Evolutionary conservation across 2,329 filamentous ascomycete genomes (phyloP).

Genomic region (Escovopsis sp.): DNA sequence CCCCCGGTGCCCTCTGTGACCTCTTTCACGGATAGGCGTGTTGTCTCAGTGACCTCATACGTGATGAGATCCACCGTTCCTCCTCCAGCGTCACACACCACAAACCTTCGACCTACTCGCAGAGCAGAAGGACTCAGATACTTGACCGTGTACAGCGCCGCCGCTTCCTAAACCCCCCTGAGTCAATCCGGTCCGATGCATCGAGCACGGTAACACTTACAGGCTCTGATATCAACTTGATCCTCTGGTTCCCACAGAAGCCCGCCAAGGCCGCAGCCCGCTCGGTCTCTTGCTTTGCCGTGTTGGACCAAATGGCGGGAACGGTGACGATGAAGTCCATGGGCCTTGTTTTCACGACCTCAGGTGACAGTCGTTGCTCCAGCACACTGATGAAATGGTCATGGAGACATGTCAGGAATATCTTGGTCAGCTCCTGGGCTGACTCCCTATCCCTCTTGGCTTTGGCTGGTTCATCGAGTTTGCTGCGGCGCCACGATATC

Average conservation of each 20-base stretch:
- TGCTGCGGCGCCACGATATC: slow-evolving; percentile 10
- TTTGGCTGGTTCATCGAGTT: slow-evolving; percentile 20
- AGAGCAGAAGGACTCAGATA: slow-evolving; percentile 26
- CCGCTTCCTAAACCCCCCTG: slow-evolving; percentile 26
- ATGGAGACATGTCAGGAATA: slow-evolving; percentile 33
- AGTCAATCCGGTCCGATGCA: neutral
- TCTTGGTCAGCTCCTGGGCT: slow-evolving; percentile 20
- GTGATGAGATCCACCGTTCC: slow-evolving; percentile 40
- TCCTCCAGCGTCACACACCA: slow-evolving; percentile 39
- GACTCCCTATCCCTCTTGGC: slow-evolving; percentile 19
- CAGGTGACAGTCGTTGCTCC: slow-evolving; percentile 25
- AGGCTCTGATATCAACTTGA: slow-evolving; percentile 35
- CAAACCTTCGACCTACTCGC: slow-evolving; percentile 31
- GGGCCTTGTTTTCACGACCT: slow-evolving; percentile 27
- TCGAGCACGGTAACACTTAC: slow-evolving; percentile 11
- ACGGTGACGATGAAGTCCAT: slow-evolving; percentile 43
- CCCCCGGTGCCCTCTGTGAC: slow-evolving; percentile 33
- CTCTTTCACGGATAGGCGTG: slow-evolving; percentile 31
- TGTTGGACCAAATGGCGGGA: slow-evolving; percentile 43
- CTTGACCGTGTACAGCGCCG: slow-evolving; percentile 33
- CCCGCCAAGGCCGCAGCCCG: slow-evolving; percentile 23
- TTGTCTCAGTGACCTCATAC: slow-evolving; percentile 30
- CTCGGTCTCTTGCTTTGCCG: slow-evolving; percentile 35
- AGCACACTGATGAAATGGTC: slow-evolving; percentile 32
- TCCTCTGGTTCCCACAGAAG: slow-evolving; percentile 25